Conservation (phyloP, 2,329 filamentous ascomycete species). For the Colletotrichum noveboracense region DNA sequence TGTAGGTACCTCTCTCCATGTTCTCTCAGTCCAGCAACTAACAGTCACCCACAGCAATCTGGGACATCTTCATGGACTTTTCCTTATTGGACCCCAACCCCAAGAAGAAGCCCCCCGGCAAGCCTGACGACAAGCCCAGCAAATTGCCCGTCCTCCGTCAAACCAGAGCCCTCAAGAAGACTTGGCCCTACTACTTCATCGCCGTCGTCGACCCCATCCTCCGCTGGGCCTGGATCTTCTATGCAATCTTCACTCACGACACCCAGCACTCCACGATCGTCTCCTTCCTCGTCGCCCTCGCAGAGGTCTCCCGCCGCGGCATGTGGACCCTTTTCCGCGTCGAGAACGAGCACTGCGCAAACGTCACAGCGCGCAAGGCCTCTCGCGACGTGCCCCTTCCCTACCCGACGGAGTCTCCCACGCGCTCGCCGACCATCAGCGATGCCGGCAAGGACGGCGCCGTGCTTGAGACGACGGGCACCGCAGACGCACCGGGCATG, state of each 20-base stretch:
- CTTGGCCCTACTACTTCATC: conserved; percentile 85
- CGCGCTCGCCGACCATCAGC: conserved; percentile 23
- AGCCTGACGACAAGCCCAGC: neutral
- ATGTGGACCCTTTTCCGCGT: conserved; percentile 94
- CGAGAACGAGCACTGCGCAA: conserved; percentile 96
- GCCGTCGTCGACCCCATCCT: conserved; percentile 85
- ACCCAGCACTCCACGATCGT: conserved; percentile 83
- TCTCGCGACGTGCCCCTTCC: conserved; percentile 87
- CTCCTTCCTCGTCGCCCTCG: conserved; percentile 79
- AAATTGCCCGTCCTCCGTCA: conserved; percentile 63
- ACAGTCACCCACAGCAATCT: conserved; percentile 63
- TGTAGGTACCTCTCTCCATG: conserved; percentile 52
- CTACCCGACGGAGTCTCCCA: conserved; percentile 66
- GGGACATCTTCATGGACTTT: conserved; percentile 98
- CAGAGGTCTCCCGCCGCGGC: conserved; percentile 83
- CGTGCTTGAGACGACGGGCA: neutral
- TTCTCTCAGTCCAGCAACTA: neutral
- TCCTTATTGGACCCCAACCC: conserved; percentile 46
- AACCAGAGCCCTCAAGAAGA: conserved; percentile 77
- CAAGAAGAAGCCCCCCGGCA: neutral
- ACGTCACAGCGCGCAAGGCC: conserved; percentile 89
- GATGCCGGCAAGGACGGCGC: neutral
- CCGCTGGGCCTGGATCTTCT: conserved; percentile 94
- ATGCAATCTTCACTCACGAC: conserved; percentile 81
- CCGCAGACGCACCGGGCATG: neutral